phyloP scores from a whole-genome alignment of 768 basidiomycete species.

The Suillus occidentalis region DNA sequence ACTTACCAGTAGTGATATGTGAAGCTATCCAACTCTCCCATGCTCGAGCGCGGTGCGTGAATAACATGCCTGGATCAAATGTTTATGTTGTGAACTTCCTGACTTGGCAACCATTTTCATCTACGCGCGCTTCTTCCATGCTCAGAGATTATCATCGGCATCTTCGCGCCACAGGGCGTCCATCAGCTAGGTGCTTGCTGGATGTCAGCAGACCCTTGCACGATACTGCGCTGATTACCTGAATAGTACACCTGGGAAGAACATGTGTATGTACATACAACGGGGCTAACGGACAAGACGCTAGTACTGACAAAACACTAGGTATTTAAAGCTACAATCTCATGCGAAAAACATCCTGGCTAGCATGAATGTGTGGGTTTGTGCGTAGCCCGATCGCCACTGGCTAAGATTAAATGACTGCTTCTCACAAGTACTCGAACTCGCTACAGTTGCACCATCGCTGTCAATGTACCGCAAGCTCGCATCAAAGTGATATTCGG shows the following conservation, averaged over 20 bases:
- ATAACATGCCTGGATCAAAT: neutral
- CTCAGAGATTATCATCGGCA: neutral
- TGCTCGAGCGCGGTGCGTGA: neutral
- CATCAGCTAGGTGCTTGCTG: neutral
- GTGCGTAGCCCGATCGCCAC: slow-evolving; percentile 36
- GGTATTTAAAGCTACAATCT: neutral
- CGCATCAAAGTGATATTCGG: slow-evolving; percentile 49
- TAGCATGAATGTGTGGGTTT: slow-evolving; percentile 29
- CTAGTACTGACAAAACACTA: neutral
- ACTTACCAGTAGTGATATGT: neutral
- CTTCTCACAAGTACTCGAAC: slow-evolving; percentile 14
- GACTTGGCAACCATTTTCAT: neutral
- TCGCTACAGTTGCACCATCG: slow-evolving; percentile 35
- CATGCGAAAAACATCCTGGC: slow-evolving; percentile 31
- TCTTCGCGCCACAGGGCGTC: neutral
- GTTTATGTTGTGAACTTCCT: neutral
- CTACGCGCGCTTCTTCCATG: neutral
- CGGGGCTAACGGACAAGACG: neutral
- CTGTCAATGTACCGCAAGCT: slow-evolving; percentile 32
- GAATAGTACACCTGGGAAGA: neutral
- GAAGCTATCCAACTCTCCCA: neutral
- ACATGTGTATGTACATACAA: neutral
- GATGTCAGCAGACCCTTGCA: neutral
- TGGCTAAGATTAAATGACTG: slow-evolving; percentile 25
- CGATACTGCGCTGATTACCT: neutral